A percentile compares a stretch with the other conserved stretches of the same genome.
Evolutionary conservation across 2,329 filamentous ascomycete genomes (phyloP).

Genomic region (Fusarium ramigenum): DNA sequence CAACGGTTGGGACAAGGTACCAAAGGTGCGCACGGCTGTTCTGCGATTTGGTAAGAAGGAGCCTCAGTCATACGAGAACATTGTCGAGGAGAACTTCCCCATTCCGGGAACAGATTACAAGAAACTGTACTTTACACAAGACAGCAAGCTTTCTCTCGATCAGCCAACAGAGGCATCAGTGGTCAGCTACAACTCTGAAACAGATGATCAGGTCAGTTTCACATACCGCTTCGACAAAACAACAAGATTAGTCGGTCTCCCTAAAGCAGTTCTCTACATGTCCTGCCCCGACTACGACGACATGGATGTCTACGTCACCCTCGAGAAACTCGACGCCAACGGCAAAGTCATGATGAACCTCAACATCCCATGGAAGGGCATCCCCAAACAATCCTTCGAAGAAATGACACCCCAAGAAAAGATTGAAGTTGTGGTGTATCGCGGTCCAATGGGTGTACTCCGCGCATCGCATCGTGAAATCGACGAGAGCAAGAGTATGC

Average conservation of each 20-base stretch:
- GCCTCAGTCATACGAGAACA: constrained; percentile 3
- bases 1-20: background rate
- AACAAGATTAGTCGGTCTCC: constrained; percentile 6
- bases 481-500: constrained; percentile 15
- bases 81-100: background rate
- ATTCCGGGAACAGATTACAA: constrained; percentile 2
- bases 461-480: constrained; percentile 10
- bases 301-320: constrained; percentile 7
- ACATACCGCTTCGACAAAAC: background rate
- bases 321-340: background rate
- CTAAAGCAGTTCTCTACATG: constrained; percentile 7
- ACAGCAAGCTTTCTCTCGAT: accelerated
- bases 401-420: constrained; percentile 2
- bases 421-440: constrained; percentile 2
- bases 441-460: constrained; percentile 1
- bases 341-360: constrained; percentile 13
- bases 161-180: accelerated
- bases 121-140: background rate
- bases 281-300: background rate
- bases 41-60: constrained; percentile 7
- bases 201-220: background rate
- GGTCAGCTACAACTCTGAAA: background rate
- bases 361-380: constrained; percentile 2
- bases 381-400: background rate
- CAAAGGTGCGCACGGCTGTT: background rate